These are phyloP conservation scores for Schizosaccharomyces octosporus DNA, from an alignment of 805 yeast genomes.

Conservation along the genomic window DNA sequence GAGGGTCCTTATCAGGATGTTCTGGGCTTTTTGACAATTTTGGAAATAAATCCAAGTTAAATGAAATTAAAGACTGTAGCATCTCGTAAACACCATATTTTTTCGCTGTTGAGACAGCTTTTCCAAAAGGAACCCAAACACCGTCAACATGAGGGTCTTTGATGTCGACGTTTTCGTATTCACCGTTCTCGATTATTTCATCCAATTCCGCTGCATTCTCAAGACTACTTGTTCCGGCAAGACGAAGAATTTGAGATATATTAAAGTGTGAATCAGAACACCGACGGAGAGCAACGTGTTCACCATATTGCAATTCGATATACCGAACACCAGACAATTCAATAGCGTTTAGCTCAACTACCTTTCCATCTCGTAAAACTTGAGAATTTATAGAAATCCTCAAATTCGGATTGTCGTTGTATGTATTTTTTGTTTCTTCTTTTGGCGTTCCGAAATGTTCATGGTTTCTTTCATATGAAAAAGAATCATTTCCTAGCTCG, in stretches of 20 bases:
- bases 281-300: slow-evolving; percentile 33
- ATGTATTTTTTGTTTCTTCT: not conserved
- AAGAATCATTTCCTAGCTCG: not conserved
- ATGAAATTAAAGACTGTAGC: slow-evolving; percentile 25
- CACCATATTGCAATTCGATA: slow-evolving; percentile 29
- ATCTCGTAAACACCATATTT: slow-evolving; percentile 33
- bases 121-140: slow-evolving; percentile 44
- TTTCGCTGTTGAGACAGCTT: slow-evolving; percentile 27
- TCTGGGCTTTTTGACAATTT: slow-evolving; percentile 10
- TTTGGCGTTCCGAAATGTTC: not conserved
- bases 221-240: slow-evolving; percentile 25
- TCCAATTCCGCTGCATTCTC: slow-evolving; percentile 43
- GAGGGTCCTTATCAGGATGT: not conserved
- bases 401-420: not conserved
- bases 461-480: not conserved
- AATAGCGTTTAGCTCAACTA: slow-evolving; percentile 14
- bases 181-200: slow-evolving; percentile 36
- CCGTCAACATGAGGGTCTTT: slow-evolving; percentile 59
- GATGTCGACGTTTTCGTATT: slow-evolving; percentile 47
- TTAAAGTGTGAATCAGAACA: slow-evolving; percentile 39
- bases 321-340: slow-evolving; percentile 39
- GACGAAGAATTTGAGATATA: slow-evolving; percentile 46
- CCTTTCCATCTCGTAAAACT: not conserved
- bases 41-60: slow-evolving; percentile 13
- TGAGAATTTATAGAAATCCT: not conserved